Conservation (phyloP, 345 rosid genomes). For the Excoecaria cochinchinensis region DNA sequence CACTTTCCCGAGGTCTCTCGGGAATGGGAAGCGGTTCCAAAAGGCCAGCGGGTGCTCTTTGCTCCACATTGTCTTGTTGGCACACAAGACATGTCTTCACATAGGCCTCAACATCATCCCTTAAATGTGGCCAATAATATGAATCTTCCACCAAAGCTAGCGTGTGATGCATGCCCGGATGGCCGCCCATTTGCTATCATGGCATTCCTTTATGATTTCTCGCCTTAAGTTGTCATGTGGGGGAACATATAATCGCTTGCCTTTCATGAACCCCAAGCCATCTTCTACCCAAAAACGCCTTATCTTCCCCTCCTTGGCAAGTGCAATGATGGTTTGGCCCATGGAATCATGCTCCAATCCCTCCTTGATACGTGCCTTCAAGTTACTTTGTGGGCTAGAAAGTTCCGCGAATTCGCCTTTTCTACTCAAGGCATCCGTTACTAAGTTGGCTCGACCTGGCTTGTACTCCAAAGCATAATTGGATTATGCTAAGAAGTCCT, state of each 20-base stretch:
- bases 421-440: not conserved
- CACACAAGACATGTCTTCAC: not conserved
- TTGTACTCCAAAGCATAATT: not conserved
- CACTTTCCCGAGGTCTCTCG: no score
- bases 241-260: accelerated
- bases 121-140: not conserved
- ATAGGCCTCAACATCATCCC: not conserved
- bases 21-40: no score
- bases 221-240: not conserved
- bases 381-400: no score
- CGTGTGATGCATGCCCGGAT: not conserved
- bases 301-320: not conserved
- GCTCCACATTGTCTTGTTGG: not conserved
- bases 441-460: not conserved
- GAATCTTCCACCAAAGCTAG: not conserved
- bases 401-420: not conserved
- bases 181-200: not conserved
- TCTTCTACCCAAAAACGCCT: not conserved
- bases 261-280: not conserved
- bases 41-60: not conserved
- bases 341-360: not conserved
- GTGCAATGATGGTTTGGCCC: not conserved
- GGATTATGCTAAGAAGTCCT: not conserved
- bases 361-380: not conserved
- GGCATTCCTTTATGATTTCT: not conserved